These are phyloP conservation scores for Kodamaea leandrae DNA, from an alignment of 805 yeast genomes.

Conservation along the genomic window DNA sequence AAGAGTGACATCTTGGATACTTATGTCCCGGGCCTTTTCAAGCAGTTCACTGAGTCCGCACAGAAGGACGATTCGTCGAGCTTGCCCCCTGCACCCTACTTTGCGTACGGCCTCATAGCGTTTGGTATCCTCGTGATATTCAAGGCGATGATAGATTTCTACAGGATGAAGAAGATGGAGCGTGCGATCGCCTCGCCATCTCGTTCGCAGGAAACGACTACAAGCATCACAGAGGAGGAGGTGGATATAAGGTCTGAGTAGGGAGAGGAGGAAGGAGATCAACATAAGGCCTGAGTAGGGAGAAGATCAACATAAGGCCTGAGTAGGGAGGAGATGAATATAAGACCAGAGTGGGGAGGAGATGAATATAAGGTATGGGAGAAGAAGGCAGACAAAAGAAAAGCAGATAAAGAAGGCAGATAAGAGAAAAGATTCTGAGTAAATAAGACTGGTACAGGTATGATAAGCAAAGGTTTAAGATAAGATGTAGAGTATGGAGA, in stretches of 20 bases:
- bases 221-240: slow-evolving; percentile 11
- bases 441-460: no score
- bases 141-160: slow-evolving; percentile 70
- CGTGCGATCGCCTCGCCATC: slow-evolving; percentile 48
- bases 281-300: background rate
- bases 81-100: slow-evolving; percentile 54
- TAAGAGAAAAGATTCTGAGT: background rate
- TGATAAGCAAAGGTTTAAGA: no score
- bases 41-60: slow-evolving; percentile 27
- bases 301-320: background rate
- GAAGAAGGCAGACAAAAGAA: background rate
- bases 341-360: background rate
- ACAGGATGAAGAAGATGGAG: slow-evolving; percentile 76
- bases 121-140: slow-evolving; percentile 65
- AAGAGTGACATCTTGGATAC: slow-evolving; percentile 21
- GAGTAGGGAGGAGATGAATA: background rate
- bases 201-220: slow-evolving; percentile 3
- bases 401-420: background rate
- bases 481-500: no score
- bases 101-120: slow-evolving; percentile 62
- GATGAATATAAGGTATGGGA: background rate
- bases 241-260: background rate
- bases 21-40: slow-evolving; percentile 17
- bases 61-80: slow-evolving; percentile 40
- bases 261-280: background rate